Percentiles rank a stretch among this genome's conserved stretches.
Evolutionary conservation across 1,139 yeast species (phyloP).

Genomic region (Groenewaldozyma sp.): DNA sequence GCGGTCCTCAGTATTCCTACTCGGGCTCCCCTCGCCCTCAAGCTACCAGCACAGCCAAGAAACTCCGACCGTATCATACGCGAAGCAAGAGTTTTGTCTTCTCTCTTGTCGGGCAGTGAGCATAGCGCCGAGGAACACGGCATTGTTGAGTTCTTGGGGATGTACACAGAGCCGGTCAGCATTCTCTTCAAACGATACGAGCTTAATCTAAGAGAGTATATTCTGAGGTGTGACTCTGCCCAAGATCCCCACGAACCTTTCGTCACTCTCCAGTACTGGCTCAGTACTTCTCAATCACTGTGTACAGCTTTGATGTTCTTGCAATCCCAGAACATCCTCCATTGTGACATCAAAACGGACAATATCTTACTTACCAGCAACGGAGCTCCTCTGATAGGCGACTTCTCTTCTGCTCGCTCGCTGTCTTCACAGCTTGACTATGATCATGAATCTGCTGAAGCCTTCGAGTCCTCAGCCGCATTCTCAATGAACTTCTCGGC

Average conservation of each 20-base stretch:
- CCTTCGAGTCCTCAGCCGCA: constrained; percentile 11
- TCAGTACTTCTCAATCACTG: constrained; percentile 37
- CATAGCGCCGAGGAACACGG: not conserved
- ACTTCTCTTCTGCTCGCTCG: constrained; percentile 17
- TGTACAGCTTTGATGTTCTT: constrained; percentile 47
- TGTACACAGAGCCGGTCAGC: constrained; percentile 8
- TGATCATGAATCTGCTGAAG: constrained; percentile 1
- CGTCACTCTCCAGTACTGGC: constrained; percentile 14
- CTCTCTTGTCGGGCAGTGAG: not conserved
- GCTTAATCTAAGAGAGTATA: constrained; percentile 11
- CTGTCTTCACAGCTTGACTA: not conserved
- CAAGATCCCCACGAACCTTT: constrained; percentile 7
- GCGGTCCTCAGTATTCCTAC: constrained; percentile 5
- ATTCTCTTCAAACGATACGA: constrained; percentile 13
- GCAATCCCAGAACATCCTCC: constrained; percentile 49
- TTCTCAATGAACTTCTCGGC: constrained; percentile 18
- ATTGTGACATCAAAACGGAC: constrained; percentile 85
- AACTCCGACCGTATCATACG: constrained; percentile 9
- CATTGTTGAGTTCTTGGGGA: constrained; percentile 14
- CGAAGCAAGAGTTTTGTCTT: constrained; percentile 13
- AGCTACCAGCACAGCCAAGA: constrained; percentile 3
- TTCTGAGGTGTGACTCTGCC: constrained; percentile 5
- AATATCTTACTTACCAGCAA: constrained; percentile 60
- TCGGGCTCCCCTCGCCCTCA: constrained; percentile 11
- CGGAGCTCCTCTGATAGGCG: constrained; percentile 14